Percentiles rank a stretch among this genome's conserved stretches.
phyloP scores from a whole-genome alignment of 2,329 filamentous ascomycete species.

The Epichloe bromicola region DNA sequence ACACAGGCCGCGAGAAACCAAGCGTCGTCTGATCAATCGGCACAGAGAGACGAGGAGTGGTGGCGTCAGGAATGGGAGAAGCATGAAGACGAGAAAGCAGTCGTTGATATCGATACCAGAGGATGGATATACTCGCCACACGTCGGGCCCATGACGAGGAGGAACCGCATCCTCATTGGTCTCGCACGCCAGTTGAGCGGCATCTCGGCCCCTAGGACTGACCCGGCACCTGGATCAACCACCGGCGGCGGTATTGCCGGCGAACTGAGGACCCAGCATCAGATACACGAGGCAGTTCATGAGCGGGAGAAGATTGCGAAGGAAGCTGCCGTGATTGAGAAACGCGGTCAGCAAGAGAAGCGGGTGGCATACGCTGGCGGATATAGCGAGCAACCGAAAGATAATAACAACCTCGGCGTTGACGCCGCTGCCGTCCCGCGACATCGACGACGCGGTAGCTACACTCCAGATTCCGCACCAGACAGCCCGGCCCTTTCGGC shows the following conservation, averaged over 20 bases:
- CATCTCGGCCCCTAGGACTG: conserved; percentile 53
- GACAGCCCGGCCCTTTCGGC: conserved; percentile 29
- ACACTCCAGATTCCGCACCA: conserved; percentile 26
- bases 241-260: conserved; percentile 5
- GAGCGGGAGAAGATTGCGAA: conserved; percentile 55
- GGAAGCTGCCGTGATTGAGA: conserved; percentile 67
- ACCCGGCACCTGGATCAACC: conserved; percentile 13
- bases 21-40: conserved; percentile 19
- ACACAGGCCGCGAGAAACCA: conserved; percentile 16
- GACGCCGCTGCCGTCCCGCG: conserved; percentile 13
- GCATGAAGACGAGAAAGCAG: conserved; percentile 67
- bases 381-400: conserved; percentile 55
- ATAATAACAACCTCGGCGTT: conserved; percentile 24
- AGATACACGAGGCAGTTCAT: conserved; percentile 31
- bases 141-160: conserved; percentile 69
- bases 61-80: conserved; percentile 70
- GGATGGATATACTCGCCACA: conserved; percentile 92
- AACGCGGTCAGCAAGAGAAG: conserved; percentile 57
- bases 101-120: conserved; percentile 88
- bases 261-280: conserved; percentile 12
- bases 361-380: conserved; percentile 56
- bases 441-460: conserved; percentile 18
- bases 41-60: conserved; percentile 53
- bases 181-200: conserved; percentile 80
- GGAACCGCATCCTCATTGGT: conserved; percentile 76